Conservation (phyloP, 208 protist species). For the Trypanosoma conorhini region DNA sequence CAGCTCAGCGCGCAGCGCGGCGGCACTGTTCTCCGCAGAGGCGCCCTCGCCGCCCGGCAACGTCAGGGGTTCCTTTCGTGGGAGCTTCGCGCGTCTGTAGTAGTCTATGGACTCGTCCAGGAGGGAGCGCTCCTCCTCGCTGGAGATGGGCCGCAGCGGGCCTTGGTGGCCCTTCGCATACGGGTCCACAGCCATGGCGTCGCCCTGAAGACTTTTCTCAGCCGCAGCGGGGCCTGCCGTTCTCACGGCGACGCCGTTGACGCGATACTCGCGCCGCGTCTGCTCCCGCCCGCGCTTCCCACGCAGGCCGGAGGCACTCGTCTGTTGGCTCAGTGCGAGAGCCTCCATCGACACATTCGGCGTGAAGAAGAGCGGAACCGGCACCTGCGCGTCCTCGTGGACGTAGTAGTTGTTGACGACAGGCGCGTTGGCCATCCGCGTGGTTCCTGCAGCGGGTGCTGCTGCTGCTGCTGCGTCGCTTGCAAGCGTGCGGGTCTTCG, state of each 20-base stretch:
- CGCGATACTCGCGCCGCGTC: background rate
- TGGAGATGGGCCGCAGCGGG: slow-evolving; percentile 9
- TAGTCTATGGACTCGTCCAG: slow-evolving; percentile 9
- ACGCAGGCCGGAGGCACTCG: background rate
- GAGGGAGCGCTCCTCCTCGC: slow-evolving; percentile 1
- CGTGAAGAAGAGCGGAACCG: slow-evolving; percentile 10
- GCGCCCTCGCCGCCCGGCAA: background rate
- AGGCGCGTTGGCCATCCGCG: background rate
- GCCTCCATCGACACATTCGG: slow-evolving; percentile 23
- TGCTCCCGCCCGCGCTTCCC: background rate
- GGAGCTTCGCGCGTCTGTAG: slow-evolving; percentile 17
- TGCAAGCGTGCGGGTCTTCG: no score
- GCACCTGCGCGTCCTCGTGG: background rate
- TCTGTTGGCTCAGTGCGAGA: slow-evolving; percentile 3
- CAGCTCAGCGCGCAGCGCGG: background rate
- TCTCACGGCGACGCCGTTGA: background rate
- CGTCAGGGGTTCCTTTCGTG: slow-evolving; percentile 18
- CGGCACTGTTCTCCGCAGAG: background rate
- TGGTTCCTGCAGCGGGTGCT: background rate
- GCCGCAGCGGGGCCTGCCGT: background rate
- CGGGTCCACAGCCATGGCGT: slow-evolving; percentile 12
- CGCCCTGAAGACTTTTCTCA: background rate
- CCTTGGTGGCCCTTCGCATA: slow-evolving; percentile 24
- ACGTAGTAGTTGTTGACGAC: slow-evolving; percentile 26
- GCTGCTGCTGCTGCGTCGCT: no score